Evolutionary conservation across 192 early-diverging fungal species (phyloP), one percentile per base, ranked within the genome.

Genomic region (Phlyctochytrium bullatum): DNA sequence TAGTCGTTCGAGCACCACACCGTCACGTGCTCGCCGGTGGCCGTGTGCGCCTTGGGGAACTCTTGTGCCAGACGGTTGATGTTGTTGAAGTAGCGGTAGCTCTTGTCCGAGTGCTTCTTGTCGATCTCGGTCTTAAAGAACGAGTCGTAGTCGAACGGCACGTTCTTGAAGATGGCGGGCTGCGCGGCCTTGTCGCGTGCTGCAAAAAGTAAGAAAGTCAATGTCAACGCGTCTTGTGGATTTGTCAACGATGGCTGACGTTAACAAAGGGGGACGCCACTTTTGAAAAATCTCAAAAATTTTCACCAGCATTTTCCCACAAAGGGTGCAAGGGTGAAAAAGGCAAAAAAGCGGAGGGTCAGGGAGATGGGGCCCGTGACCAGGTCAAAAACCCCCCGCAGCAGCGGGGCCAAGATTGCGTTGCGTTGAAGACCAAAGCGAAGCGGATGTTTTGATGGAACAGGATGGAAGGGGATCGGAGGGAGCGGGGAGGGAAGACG

Each of bases 1-100:
- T 98, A 98, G 78, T 98, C 97, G 86, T 98, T 98, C 67, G 92
- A 89, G 76, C 97, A 98, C 97, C 97, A 98, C 36, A 98, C 97
- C 12, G 92, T 95, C 57, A 98, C 97, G 69, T 93, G 85, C 68
- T 96, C 93, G 36, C 88, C 83, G 52, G 80, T 67, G 51, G 86
- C 88, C 4, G 25, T 28, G 80, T 98, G 97, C 25, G 97, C 97
- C 67, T 83, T 88, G 50, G 97, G 97, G 75, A 90, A 98, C 69
- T 86, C 80, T 74, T 90, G 81, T 2, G 97, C 97, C 29, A 98
- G 81, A 35, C 97, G 91, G 79, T 98, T 98, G 84, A 98, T 97
- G 86, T 98, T 98, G 89, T 98, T 98, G 77, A 98, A 98, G 83
- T 97, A 98, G 72, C 97, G 90, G 85, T 98, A 98, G 71, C 87